These are phyloP conservation scores for Pisolithus tinctorius DNA, from an alignment of 768 basidiomycete species.

Conservation along the genomic window DNA sequence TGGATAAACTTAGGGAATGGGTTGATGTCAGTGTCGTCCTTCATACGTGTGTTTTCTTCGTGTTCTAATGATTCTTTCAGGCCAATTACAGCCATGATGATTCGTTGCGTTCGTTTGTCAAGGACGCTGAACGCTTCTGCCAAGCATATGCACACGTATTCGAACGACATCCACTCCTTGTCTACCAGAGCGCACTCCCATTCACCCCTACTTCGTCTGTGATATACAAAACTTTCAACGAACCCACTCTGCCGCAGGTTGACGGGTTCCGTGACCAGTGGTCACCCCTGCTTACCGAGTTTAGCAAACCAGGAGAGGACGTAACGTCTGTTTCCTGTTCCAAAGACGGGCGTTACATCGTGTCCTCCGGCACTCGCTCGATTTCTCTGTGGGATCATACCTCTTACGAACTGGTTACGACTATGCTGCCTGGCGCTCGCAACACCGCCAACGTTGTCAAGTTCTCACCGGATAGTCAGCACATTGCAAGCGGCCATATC, in stretches of 20 bases:
- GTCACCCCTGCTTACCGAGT: slow-evolving; percentile 27
- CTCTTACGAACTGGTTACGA: slow-evolving; percentile 20
- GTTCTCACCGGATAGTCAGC: slow-evolving; percentile 24
- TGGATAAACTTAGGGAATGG: slow-evolving; percentile 23
- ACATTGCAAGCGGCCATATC: slow-evolving; percentile 19
- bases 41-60: not conserved
- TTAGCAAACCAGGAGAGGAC: slow-evolving; percentile 10
- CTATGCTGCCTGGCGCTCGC: slow-evolving; percentile 9
- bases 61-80: slow-evolving; percentile 8
- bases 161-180: slow-evolving; percentile 27
- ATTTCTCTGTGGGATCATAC: slow-evolving; percentile 22
- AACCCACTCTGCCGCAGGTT: slow-evolving; percentile 16
- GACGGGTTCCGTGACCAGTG: slow-evolving; percentile 24
- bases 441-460: slow-evolving; percentile 11
- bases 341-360: slow-evolving; percentile 21
- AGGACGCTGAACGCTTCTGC: slow-evolving; percentile 25
- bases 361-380: slow-evolving; percentile 15
- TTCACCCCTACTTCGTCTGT: slow-evolving; percentile 22
- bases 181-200: slow-evolving; percentile 26
- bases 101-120: slow-evolving; percentile 14
- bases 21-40: slow-evolving; percentile 12
- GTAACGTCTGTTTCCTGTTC: slow-evolving; percentile 20
- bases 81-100: slow-evolving; percentile 7
- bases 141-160: slow-evolving; percentile 25
- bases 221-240: slow-evolving; percentile 23